Evolutionary conservation across 768 basidiomycete genomes (phyloP).

Genomic region (Tulasnella sp.): DNA sequence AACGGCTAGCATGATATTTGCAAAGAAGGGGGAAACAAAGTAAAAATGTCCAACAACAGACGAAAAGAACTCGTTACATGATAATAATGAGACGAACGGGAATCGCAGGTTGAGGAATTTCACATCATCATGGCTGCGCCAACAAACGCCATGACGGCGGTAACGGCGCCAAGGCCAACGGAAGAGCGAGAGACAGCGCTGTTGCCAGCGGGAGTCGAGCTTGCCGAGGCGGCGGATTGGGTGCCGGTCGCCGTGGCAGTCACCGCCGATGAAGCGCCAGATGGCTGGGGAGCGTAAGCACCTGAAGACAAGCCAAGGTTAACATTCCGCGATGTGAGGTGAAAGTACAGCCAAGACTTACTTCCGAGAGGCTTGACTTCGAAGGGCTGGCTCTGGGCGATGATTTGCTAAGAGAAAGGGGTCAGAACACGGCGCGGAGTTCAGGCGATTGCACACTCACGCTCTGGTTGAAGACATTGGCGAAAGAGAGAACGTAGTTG

Average conservation of each 20-base stretch:
- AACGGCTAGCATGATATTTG: constrained; percentile 18
- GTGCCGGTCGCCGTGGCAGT: constrained; percentile 22
- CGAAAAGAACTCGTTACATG: constrained; percentile 19
- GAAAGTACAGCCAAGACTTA: not conserved
- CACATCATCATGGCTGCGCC: constrained; percentile 30
- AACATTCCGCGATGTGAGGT: not conserved
- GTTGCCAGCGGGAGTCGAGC: constrained; percentile 10
- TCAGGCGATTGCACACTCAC: constrained; percentile 6
- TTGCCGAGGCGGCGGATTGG: constrained; percentile 8
- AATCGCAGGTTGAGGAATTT: not conserved
- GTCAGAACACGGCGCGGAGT: not conserved
- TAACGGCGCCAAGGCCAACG: constrained; percentile 1
- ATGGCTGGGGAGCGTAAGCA: constrained; percentile 34
- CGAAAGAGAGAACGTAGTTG: constrained; percentile 29
- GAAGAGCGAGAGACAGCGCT: constrained; percentile 16
- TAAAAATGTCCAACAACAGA: constrained; percentile 24
- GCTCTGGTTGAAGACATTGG: constrained; percentile 32
- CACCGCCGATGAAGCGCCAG: constrained; percentile 25
- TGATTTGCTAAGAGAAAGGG: constrained; percentile 14
- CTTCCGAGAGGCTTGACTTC: constrained; percentile 32
- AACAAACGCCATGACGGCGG: constrained; percentile 21
- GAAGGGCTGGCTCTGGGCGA: constrained; percentile 31
- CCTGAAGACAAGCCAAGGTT: not conserved
- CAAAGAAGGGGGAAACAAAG: not conserved
- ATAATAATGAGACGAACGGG: not conserved